Conservation (phyloP, 495 filamentous ascomycete genomes). For the Sphaerosporella brunnea region DNA sequence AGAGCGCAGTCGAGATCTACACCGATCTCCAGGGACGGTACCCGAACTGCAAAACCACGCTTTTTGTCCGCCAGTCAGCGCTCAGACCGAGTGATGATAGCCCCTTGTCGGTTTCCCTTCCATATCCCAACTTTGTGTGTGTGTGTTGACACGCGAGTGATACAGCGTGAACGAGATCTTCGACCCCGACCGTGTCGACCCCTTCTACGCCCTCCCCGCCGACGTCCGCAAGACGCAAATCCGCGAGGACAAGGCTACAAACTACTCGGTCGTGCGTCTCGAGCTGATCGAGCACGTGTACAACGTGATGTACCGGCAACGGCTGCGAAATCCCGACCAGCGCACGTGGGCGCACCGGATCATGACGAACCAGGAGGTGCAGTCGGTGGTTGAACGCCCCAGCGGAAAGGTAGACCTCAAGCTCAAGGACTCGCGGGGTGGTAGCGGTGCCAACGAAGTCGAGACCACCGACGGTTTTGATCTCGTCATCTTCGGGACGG, state of each 20-base stretch:
- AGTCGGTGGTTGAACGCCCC: slow-evolving; percentile 35
- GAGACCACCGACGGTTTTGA: slow-evolving; percentile 31
- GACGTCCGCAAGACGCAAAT: slow-evolving; percentile 46
- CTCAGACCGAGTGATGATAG: slow-evolving; percentile 84
- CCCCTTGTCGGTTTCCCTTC: slow-evolving; percentile 54
- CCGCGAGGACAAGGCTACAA: slow-evolving; percentile 53
- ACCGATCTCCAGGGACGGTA: slow-evolving; percentile 69
- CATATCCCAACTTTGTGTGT: too few species aligned
- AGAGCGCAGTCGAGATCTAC: slow-evolving; percentile 91
- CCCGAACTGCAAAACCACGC: slow-evolving; percentile 52
- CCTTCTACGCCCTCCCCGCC: slow-evolving; percentile 45
- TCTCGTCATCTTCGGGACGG: slow-evolving; percentile 72
- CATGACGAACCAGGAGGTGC: slow-evolving; percentile 44
- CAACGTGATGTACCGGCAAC: slow-evolving; percentile 66
- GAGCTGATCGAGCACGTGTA: slow-evolving; percentile 78
- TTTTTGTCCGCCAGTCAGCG: slow-evolving; percentile 63
- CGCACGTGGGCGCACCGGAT: slow-evolving; percentile 66
- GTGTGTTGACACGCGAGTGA: slow-evolving; percentile 6
- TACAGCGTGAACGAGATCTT: slow-evolving; percentile 90
- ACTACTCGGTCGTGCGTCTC: slow-evolving; percentile 82
- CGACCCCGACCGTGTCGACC: slow-evolving; percentile 64
- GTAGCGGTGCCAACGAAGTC: slow-evolving; percentile 9
- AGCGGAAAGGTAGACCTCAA: slow-evolving; percentile 26
- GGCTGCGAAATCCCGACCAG: slow-evolving; percentile 50
- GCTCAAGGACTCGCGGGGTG: slow-evolving; percentile 20